phyloP scores from a whole-genome alignment of 1,139 yeast genomes.

The Trichomonascaceae sp. region DNA sequence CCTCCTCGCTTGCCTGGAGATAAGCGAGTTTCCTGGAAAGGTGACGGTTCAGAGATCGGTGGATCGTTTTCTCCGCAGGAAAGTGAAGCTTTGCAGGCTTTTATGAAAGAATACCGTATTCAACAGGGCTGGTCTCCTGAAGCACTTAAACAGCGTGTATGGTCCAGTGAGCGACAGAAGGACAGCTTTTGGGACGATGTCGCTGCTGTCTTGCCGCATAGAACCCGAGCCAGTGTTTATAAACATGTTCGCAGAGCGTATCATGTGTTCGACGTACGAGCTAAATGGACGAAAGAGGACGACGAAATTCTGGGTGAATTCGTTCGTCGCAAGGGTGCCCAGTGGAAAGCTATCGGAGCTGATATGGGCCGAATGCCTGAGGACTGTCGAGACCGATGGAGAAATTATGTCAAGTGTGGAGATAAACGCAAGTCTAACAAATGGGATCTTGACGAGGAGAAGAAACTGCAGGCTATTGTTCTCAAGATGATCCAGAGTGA shows the following conservation, averaged over 20 bases:
- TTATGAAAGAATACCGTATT: conserved; percentile 61
- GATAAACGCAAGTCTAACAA: conserved; percentile 62
- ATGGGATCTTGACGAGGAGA: conserved; percentile 76
- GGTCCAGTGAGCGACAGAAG: conserved; percentile 79
- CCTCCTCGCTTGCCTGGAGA: background rate
- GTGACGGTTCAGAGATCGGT: conserved; percentile 32
- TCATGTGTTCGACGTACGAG: conserved; percentile 79
- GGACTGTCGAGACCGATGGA: conserved; percentile 93
- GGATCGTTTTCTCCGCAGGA: conserved; percentile 59
- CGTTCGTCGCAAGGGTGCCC: conserved; percentile 64
- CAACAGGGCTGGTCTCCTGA: conserved; percentile 56
- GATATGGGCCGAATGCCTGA: conserved; percentile 91
- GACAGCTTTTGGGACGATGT: conserved; percentile 86
- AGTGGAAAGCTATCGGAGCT: conserved; percentile 80
- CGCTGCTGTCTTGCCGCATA: conserved; percentile 68
- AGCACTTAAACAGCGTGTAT: conserved; percentile 73
- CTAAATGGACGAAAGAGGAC: conserved; percentile 81
- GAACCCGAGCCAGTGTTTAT: conserved; percentile 83
- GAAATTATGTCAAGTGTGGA: conserved; percentile 92
- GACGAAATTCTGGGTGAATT: conserved; percentile 60
- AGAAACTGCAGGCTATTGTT: conserved; percentile 51
- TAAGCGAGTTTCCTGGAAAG: conserved; percentile 19
- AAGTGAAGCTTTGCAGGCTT: conserved; percentile 61
- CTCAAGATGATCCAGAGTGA: conserved; percentile 31
- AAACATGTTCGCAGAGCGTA: conserved; percentile 88